phyloP scores from a whole-genome alignment of 129 eudicot species.

The Cynara cardunculus region DNA sequence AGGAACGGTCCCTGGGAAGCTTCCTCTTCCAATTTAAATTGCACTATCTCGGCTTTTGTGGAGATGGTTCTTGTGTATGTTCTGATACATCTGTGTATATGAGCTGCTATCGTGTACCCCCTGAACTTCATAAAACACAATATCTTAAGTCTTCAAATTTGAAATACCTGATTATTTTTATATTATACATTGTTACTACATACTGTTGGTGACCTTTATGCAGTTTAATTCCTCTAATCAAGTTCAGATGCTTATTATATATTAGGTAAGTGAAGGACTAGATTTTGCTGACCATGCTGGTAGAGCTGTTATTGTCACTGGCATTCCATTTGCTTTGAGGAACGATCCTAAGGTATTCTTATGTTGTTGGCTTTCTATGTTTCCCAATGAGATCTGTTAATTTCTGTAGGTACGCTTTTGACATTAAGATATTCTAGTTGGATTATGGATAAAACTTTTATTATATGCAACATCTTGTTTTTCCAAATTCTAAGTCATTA shows the following conservation, averaged over 20 bases:
- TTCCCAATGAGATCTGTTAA: neutral
- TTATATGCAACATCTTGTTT: too few species aligned
- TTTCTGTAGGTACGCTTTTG: neutral
- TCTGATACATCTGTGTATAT: neutral
- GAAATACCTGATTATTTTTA: neutral
- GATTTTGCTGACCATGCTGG: slow-evolving; percentile 98
- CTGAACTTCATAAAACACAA: neutral
- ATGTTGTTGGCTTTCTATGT: neutral
- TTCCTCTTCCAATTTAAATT: neutral
- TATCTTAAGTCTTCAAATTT: neutral
- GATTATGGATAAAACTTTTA: neutral
- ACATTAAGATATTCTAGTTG: neutral
- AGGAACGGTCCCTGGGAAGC: neutral
- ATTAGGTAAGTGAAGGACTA: slow-evolving; percentile 94
- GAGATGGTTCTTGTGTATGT: neutral
- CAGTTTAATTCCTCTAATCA: neutral
- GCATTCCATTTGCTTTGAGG: slow-evolving; percentile 86
- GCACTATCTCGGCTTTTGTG: neutral
- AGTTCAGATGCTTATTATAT: slow-evolving; percentile 4
- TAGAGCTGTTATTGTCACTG: slow-evolving; percentile 90
- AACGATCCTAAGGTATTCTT: slow-evolving; percentile 87
- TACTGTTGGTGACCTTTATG: neutral
- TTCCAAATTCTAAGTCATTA: too few species aligned
- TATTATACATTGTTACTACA: neutral
- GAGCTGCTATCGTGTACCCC: neutral